Conservation (phyloP, 202 grass and related monocot genomes). For the Cymbopogon flexuosus region DNA sequence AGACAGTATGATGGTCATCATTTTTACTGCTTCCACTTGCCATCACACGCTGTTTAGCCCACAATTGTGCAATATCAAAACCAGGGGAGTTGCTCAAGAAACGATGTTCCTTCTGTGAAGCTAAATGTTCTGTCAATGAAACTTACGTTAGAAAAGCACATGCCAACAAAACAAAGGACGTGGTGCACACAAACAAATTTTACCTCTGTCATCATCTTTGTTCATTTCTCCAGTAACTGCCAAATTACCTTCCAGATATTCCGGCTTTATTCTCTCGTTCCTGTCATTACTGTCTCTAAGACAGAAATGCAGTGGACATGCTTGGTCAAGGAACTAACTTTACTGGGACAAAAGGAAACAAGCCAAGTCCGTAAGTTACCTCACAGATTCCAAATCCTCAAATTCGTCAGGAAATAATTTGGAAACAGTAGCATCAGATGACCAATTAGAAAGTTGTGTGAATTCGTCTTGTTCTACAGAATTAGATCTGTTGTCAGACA, state of each 20-base stretch:
- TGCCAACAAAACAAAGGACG: background rate
- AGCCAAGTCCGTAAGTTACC: conserved; percentile 30
- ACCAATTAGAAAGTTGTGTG: conserved; percentile 27
- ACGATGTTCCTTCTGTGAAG: conserved; percentile 44
- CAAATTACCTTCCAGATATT: conserved; percentile 30
- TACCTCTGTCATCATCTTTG: conserved; percentile 37
- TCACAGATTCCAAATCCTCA: conserved; percentile 28
- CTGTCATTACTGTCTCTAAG: conserved; percentile 31
- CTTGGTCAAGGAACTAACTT: background rate
- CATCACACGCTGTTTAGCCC: conserved; percentile 58
- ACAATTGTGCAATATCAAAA: conserved; percentile 70
- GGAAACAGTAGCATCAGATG: conserved; percentile 23
- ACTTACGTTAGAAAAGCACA: conserved; percentile 1
- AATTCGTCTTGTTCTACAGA: conserved; percentile 3
- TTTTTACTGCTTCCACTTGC: conserved; percentile 35
- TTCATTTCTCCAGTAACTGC: conserved; percentile 30
- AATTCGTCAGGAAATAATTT: conserved; percentile 39
- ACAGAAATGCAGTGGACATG: conserved; percentile 15
- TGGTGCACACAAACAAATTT: conserved; percentile 1
- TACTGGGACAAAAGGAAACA: conserved; percentile 1
- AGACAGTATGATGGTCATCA: conserved; percentile 46
- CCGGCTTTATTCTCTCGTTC: background rate
- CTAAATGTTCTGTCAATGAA: conserved; percentile 36
- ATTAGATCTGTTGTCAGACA: conserved; percentile 21
- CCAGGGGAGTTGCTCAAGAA: conserved; percentile 58